Percentiles rank a stretch among this genome's conserved stretches.
Conservation (phyloP, 2,329 filamentous ascomycete species). For the Aspergillus terreus region DNA sequence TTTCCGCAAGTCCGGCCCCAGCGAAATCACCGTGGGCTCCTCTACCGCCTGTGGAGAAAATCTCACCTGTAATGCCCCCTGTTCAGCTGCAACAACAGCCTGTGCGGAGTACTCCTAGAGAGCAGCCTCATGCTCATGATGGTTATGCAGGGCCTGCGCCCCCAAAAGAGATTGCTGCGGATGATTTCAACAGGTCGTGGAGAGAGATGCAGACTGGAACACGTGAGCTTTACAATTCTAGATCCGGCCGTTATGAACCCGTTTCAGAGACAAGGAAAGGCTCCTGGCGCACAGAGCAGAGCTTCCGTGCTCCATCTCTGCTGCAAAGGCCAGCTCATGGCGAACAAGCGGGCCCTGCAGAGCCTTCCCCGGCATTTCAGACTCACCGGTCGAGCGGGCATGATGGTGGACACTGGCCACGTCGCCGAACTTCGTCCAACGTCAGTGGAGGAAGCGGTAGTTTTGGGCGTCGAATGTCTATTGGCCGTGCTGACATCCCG, state of each 20-base stretch:
- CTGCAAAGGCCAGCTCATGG: conserved; percentile 68
- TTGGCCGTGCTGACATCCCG: conserved; percentile 45
- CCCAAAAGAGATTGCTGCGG: conserved; percentile 83
- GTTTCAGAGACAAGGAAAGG: conserved; percentile 71
- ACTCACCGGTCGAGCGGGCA: conserved; percentile 68
- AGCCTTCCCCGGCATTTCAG: conserved; percentile 84
- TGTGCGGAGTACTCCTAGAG: conserved; percentile 52
- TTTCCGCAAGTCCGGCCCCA: conserved; percentile 48
- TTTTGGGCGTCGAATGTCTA: conserved; percentile 61
- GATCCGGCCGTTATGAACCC: conserved; percentile 88
- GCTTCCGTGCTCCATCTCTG: conserved; percentile 69
- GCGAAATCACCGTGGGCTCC: conserved; percentile 90
- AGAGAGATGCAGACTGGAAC: conserved; percentile 64
- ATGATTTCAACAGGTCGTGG: conserved; percentile 88
- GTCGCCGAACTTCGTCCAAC: conserved; percentile 83
- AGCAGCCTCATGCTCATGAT: conserved; percentile 53
- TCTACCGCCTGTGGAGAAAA: conserved; percentile 78
- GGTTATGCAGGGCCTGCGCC: conserved; percentile 49
- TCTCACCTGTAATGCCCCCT: conserved; percentile 63
- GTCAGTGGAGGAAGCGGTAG: conserved; percentile 81
- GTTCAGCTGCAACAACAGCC: conserved; percentile 41
- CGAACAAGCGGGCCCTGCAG: conserved; percentile 64
- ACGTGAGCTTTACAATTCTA: conserved; percentile 88
- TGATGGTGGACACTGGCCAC: conserved; percentile 60
- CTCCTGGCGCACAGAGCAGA: conserved; percentile 63